These are phyloP conservation scores for Conidiobolus coronatus DNA, from an alignment of 371 early-diverging fungal genomes.

Conservation along the genomic window DNA sequence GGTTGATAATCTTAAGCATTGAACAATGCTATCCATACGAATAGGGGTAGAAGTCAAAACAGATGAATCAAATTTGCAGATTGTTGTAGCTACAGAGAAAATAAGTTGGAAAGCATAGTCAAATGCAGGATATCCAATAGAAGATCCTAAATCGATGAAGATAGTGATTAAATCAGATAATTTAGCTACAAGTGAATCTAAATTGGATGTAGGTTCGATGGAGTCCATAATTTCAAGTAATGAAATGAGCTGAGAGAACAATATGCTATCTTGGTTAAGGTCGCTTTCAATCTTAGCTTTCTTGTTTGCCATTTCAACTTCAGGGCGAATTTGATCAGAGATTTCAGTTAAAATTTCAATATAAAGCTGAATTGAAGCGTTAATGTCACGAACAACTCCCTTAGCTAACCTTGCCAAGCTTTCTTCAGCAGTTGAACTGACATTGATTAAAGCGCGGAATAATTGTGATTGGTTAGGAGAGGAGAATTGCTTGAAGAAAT, in stretches of 20 bases:
- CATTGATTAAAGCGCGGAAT: constrained; percentile 29
- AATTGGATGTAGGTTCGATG: neutral
- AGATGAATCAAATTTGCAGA: constrained; percentile 13
- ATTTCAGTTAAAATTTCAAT: neutral
- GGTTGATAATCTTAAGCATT: constrained; percentile 67
- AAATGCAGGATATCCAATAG: constrained; percentile 22
- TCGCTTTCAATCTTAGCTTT: neutral
- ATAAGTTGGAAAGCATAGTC: constrained; percentile 78
- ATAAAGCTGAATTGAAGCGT: neutral
- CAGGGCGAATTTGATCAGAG: neutral
- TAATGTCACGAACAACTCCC: neutral
- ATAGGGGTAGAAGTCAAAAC: constrained; percentile 16
- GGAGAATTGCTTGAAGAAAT: constrained; percentile 23
- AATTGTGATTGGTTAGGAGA: constrained; percentile 21
- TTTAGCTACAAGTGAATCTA: constrained; percentile 23
- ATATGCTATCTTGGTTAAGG: neutral
- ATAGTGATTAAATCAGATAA: constrained; percentile 18
- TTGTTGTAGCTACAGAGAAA: constrained; percentile 41
- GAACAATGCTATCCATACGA: constrained; percentile 71
- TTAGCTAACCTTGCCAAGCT: neutral
- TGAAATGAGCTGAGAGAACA: neutral
- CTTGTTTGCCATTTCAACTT: neutral
- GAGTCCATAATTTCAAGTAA: neutral
- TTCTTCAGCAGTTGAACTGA: neutral
- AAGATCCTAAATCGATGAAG: too few species aligned